phyloP scores from a whole-genome alignment of 1,284 basidiomycete species.

The Sporisorium exsertum region DNA sequence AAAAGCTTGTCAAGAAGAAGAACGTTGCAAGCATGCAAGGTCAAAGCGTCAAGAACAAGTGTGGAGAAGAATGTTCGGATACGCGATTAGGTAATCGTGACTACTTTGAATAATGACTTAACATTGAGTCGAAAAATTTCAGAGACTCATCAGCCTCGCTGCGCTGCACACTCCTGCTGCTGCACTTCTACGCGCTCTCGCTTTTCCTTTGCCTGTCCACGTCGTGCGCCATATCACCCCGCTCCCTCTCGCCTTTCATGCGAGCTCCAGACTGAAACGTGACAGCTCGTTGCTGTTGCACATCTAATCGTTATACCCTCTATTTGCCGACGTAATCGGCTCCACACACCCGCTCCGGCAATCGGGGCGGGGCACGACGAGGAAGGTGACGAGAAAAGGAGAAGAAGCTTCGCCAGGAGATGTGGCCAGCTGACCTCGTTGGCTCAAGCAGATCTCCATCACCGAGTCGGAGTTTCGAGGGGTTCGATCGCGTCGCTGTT shows the following conservation, averaged over 20 bases:
- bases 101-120: not conserved
- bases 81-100: slow-evolving; percentile 24
- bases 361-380: not conserved
- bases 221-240: not conserved
- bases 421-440: slow-evolving; percentile 3
- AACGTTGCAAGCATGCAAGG: slow-evolving; percentile 6
- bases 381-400: not conserved
- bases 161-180: slow-evolving; percentile 13
- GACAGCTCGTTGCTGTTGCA: not conserved
- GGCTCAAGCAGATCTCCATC: slow-evolving; percentile 41
- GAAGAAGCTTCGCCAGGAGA: not conserved
- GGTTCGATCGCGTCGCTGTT: slow-evolving; percentile 4
- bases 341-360: not conserved
- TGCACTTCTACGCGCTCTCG: not conserved
- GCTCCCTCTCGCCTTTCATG: not conserved
- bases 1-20: not conserved
- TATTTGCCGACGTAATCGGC: slow-evolving; percentile 9
- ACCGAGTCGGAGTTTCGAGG: slow-evolving; percentile 38
- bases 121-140: not conserved
- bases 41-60: slow-evolving; percentile 16
- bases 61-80: not conserved
- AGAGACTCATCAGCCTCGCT: not conserved
- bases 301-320: not conserved
- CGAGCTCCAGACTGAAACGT: not conserved
- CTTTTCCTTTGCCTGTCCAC: not conserved